Base-by-base conservation (phyloP, 164 flowering plant species). In the Chloranthus sessilifolius region DNA sequence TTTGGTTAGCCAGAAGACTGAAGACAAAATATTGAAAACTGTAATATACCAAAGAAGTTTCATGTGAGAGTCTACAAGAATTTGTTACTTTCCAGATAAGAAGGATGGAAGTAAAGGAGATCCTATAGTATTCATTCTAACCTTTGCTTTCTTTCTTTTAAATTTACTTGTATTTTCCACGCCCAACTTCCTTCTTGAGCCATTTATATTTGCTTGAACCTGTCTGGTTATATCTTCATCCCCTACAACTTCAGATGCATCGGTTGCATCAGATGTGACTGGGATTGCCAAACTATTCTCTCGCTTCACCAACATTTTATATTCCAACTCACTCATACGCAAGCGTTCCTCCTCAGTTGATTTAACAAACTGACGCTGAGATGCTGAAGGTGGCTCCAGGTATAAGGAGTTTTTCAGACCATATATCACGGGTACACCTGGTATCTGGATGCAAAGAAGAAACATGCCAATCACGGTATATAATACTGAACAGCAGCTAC, bases 121-220 rank as follows among this genome's bases (percentile, higher is more conserved):
- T n/a, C n/a, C n/a, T n/a, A n/a, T n/a, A n/a, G n/a, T n/a, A n/a
- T n/a, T n/a, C n/a, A n/a, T 38, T 42, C 55, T 52, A 52, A 84
- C 96, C 94, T 88, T 88, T n/a, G 91, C 85, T 68, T 42, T 83
- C 61, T 83, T 85, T 56, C 85, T 74, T 76, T 81, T 82, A 56
- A 88, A 83, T 45, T 71, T 82, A 52, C 49, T 54, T 63, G 56
- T 74, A 55, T 88, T 87, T 53, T 67, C 77, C 28, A 58, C 52
- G 22, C 56, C 66, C 12, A 50, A 11, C 43, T 39, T 45, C 41
- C 43, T 74, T 42, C 39, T 64, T 41, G 31, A 39, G 36, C 44
- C 43, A 9, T 30, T 54, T 34, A 15, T 41, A 44, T 48, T 62
- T 28, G 7, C 38, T 20, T 37, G 17, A 43, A 50, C 44, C 54